phyloP scores from a whole-genome alignment of 2,329 filamentous ascomycete genomes.

The Eurotiales sp. region DNA sequence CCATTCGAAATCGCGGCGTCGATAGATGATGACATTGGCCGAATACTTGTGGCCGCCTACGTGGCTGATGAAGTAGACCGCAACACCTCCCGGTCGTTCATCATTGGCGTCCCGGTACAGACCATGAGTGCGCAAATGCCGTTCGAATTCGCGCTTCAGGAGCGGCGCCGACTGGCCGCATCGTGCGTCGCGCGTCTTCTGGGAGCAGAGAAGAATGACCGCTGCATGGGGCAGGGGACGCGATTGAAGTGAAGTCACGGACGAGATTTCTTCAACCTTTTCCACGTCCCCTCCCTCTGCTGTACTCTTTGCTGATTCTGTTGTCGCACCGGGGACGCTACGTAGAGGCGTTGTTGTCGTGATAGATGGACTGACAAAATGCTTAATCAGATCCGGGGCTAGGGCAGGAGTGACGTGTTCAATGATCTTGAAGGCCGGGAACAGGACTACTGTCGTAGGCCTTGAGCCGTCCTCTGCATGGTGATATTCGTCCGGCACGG shows the following conservation, averaged over 20 bases:
- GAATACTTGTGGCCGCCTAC: conserved; percentile 96
- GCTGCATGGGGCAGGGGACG: conserved; percentile 75
- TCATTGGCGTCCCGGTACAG: conserved; percentile 85
- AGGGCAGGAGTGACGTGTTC: conserved; percentile 76
- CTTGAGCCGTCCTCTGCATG: conserved; percentile 52
- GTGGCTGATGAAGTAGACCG: conserved; percentile 94
- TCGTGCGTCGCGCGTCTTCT: conserved; percentile 87
- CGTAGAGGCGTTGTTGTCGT: conserved; percentile 72
- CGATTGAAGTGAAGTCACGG: conserved; percentile 46
- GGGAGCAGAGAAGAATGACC: conserved; percentile 89
- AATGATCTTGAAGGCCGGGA: conserved; percentile 78
- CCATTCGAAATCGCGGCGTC: conserved; percentile 50
- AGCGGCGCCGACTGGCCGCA: conserved; percentile 93
- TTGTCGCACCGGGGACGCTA: neutral
- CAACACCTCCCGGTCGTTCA: conserved; percentile 83
- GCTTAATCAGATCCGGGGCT: conserved; percentile 66
- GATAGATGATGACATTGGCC: conserved; percentile 91
- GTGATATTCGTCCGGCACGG: conserved; percentile 65
- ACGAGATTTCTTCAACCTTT: conserved; percentile 21
- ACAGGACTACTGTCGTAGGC: conserved; percentile 75
- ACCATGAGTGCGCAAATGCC: conserved; percentile 78
- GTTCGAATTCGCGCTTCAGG: conserved; percentile 81
- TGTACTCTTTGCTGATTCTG: conserved; percentile 15
- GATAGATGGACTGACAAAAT: conserved; percentile 64
- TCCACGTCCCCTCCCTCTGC: conserved; percentile 11